Conservation (phyloP, 768 basidiomycete species). For the Leccinum boreale region DNA sequence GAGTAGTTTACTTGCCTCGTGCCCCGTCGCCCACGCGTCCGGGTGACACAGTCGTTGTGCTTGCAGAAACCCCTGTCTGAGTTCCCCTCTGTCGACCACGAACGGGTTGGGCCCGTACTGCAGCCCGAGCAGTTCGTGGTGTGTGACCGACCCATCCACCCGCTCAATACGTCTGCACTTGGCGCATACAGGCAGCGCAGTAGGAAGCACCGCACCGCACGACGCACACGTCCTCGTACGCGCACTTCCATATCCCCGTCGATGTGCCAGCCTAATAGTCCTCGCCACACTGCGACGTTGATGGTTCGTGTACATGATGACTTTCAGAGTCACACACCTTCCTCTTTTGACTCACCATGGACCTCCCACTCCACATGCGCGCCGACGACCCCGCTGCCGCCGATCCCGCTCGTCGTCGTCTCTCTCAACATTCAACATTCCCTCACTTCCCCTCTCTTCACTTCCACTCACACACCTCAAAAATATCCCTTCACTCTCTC, state of each 20-base stretch:
- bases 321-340: background rate
- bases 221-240: slow-evolving; percentile 47
- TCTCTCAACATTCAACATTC: slow-evolving; percentile 37
- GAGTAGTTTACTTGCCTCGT: slow-evolving; percentile 41
- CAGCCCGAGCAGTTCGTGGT: slow-evolving; percentile 69
- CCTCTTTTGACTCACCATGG: slow-evolving; percentile 14
- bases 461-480: slow-evolving; percentile 26
- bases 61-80: slow-evolving; percentile 65
- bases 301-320: slow-evolving; percentile 11
- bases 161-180: slow-evolving; percentile 66
- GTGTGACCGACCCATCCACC: slow-evolving; percentile 51
- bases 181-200: slow-evolving; percentile 69
- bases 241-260: slow-evolving; percentile 17
- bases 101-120: slow-evolving; percentile 67
- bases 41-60: slow-evolving; percentile 83
- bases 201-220: slow-evolving; percentile 58
- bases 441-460: slow-evolving; percentile 32
- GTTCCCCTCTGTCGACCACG: slow-evolving; percentile 52
- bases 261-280: slow-evolving; percentile 1
- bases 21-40: slow-evolving; percentile 74
- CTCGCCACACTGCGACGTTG: slow-evolving; percentile 6
- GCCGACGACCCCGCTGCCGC: slow-evolving; percentile 41
- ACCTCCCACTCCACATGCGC: slow-evolving; percentile 38
- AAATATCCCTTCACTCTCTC: background rate
- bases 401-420: slow-evolving; percentile 46